Evolutionary conservation across 2,329 filamentous ascomycete genomes (phyloP).

Genomic region (Chaetothyriales sp.): DNA sequence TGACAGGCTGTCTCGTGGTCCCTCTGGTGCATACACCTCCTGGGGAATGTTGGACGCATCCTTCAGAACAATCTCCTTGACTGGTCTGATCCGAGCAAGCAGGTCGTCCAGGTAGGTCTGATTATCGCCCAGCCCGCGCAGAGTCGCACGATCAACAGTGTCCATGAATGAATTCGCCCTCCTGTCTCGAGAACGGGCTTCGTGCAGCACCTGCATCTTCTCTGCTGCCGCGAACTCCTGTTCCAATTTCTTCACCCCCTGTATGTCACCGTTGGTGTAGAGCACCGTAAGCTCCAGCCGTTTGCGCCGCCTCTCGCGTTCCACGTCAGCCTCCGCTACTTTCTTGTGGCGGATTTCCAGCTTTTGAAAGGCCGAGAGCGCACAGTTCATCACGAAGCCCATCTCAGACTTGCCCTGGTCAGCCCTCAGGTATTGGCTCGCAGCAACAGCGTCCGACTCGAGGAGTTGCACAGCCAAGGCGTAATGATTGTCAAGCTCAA

Average conservation of each 20-base stretch:
- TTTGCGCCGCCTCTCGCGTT: constrained; percentile 40
- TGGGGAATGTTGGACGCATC: constrained; percentile 21
- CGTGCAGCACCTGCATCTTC: constrained; percentile 34
- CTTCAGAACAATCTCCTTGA: constrained; percentile 20
- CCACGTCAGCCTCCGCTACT: constrained; percentile 34
- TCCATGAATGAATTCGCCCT: constrained; percentile 37
- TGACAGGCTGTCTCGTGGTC: constrained; percentile 20
- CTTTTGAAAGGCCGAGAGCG: constrained; percentile 32
- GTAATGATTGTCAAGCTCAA: constrained; percentile 32
- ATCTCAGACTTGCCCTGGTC: constrained; percentile 19
- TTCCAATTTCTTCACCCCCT: constrained; percentile 35
- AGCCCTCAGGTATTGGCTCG: constrained; percentile 14
- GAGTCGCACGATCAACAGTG: constrained; percentile 34
- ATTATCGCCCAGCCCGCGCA: constrained; percentile 36
- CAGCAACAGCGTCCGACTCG: constrained; percentile 25
- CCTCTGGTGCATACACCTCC: constrained; percentile 15
- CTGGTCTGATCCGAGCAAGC: constrained; percentile 26
- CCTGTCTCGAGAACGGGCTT: constrained; percentile 34
- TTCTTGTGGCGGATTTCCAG: constrained; percentile 37
- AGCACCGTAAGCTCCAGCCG: constrained; percentile 37
- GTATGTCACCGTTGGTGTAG: constrained; percentile 30
- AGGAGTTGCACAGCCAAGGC: constrained; percentile 29
- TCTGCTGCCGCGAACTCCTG: constrained; percentile 37
- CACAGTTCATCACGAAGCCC: constrained; percentile 30
- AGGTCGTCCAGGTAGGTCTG: constrained; percentile 37